Evolutionary conservation across 768 basidiomycete species (phyloP).

Genomic region (Russula emetica): DNA sequence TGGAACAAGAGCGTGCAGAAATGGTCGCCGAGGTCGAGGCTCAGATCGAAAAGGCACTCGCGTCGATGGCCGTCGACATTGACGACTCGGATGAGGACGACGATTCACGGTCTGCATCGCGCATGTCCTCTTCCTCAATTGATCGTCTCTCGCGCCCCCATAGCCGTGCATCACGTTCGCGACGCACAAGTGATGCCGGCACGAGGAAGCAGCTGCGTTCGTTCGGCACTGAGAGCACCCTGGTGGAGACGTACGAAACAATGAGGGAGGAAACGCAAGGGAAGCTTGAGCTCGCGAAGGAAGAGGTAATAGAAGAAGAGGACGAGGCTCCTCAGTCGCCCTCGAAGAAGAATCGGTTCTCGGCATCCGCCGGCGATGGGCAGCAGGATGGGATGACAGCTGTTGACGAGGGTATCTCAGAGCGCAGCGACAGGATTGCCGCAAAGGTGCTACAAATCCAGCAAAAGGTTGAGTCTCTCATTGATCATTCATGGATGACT

Average conservation of each 20-base stretch:
- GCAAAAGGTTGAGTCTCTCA: conserved; percentile 62
- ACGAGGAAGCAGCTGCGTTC: conserved; percentile 57
- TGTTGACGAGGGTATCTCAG: conserved; percentile 81
- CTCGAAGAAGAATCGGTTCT: conserved; percentile 72
- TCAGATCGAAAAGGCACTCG: conserved; percentile 82
- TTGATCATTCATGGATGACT: not conserved
- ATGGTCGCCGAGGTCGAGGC: conserved; percentile 94
- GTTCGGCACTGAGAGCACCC: conserved; percentile 74
- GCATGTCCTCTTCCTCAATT: conserved; percentile 16
- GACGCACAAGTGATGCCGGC: conserved; percentile 56
- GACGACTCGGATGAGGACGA: conserved; percentile 73
- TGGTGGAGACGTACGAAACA: conserved; percentile 59
- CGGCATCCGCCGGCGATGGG: conserved; percentile 58
- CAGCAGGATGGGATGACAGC: conserved; percentile 77
- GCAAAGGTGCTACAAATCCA: conserved; percentile 87
- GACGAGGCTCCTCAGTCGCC: conserved; percentile 32
- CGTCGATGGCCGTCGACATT: conserved; percentile 77
- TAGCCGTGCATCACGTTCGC: conserved; percentile 58
- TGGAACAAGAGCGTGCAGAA: conserved; percentile 82
- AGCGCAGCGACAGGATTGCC: conserved; percentile 82
- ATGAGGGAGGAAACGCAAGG: conserved; percentile 40
- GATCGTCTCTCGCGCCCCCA: conserved; percentile 30
- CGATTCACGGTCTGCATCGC: conserved; percentile 51
- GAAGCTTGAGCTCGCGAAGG: conserved; percentile 54
- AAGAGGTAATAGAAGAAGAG: conserved; percentile 49